Evolutionary conservation across 179 eudicot genomes (phyloP).

Genomic region (Silene noctiflora): DNA sequence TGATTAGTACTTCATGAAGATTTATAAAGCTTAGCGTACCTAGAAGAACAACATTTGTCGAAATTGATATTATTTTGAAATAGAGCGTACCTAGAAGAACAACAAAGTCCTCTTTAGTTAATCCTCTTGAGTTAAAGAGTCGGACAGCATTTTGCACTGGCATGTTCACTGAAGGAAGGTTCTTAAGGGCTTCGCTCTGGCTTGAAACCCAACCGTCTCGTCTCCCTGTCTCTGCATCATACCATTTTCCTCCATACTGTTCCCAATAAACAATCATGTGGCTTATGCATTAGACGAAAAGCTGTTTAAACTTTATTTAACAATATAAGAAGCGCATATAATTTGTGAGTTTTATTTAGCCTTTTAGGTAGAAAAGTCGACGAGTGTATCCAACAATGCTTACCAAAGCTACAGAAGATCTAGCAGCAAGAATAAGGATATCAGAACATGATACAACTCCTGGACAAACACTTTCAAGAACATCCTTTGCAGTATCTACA

Average conservation of each 20-base stretch:
- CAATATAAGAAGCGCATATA: too few species aligned
- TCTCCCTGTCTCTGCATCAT: conserved; percentile 32
- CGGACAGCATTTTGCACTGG: conserved; percentile 21
- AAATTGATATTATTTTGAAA: background rate
- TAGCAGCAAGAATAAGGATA: conserved; percentile 33
- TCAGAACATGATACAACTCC: conserved; percentile 53
- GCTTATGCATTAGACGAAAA: too few species aligned
- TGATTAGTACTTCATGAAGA: background rate
- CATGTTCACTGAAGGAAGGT: conserved; percentile 23
- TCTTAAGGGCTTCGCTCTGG: conserved; percentile 13
- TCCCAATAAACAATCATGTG: background rate
- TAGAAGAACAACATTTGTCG: too few species aligned
- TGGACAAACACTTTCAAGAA: conserved; percentile 42
- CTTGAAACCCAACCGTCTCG: conserved; percentile 34
- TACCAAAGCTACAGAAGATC: conserved; percentile 36
- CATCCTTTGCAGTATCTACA: conserved; percentile 30
- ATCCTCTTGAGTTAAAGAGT: conserved; percentile 24
- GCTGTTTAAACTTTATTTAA: too few species aligned
- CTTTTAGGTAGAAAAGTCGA: background rate
- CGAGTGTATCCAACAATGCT: background rate
- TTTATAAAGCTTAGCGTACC: background rate
- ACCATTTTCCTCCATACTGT: conserved; percentile 34
- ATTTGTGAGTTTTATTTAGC: too few species aligned
- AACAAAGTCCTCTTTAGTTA: conserved; percentile 34
- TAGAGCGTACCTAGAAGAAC: conserved; percentile 12